phyloP scores from a whole-genome alignment of 2,329 filamentous ascomycete species.

The Biscogniauxia sp. region DNA sequence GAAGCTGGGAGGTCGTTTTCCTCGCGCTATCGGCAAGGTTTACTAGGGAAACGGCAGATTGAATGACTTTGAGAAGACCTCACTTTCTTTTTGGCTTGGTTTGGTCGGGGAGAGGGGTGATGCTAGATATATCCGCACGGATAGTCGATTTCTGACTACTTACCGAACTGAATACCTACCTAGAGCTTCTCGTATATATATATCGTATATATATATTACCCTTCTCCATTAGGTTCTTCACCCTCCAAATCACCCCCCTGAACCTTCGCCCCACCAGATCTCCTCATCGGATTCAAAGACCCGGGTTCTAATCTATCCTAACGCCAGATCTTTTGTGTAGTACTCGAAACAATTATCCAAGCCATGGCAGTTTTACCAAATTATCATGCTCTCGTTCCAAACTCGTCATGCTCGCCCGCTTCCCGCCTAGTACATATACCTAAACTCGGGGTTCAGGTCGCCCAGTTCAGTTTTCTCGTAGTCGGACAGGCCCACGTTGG shows the following conservation, averaged over 20 bases:
- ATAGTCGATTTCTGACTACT: no score
- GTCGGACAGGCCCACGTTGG: slow-evolving; percentile 53
- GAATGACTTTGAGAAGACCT: no score
- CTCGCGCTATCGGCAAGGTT: no score
- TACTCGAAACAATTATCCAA: neutral
- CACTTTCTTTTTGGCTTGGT: no score
- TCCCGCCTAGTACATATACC: slow-evolving; percentile 47
- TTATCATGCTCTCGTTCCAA: neutral
- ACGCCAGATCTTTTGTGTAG: neutral
- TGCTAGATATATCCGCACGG: no score
- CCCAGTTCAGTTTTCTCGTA: slow-evolving; percentile 59
- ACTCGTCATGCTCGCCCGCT: neutral
- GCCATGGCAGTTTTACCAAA: neutral
- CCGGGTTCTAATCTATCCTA: neutral
- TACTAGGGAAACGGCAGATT: no score
- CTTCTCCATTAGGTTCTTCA: neutral
- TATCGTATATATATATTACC: no score
- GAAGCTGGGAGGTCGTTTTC: no score
- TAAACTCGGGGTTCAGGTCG: slow-evolving; percentile 54
- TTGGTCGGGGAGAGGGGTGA: no score
- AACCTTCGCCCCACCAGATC: no score
- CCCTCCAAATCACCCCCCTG: neutral
- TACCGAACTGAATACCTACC: no score
- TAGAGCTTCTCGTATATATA: no score
- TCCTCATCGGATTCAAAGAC: neutral